Evolutionary conservation across 1,284 basidiomycete species (phyloP), one percentile per base, ranked within the genome.

Genomic region (Malassezia vespertilionis): DNA sequence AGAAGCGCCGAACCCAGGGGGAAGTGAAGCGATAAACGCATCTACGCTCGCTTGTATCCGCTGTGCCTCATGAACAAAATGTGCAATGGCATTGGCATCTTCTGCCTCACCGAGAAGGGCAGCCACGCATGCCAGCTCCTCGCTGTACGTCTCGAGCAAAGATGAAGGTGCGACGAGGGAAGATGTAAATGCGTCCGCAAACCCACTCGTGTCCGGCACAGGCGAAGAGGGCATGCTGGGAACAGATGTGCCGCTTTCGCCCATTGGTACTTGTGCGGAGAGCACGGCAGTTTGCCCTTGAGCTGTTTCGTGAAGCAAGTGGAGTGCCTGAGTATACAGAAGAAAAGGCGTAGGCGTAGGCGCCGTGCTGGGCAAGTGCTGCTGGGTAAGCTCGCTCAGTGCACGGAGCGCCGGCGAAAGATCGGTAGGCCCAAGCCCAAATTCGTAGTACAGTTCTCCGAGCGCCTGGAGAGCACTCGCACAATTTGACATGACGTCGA

Each of bases 401-500:
- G 33, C 15, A 11, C 9, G 40, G n/a, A n/a, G n/a, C n/a, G n/a
- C n/a, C n/a, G n/a, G n/a, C n/a, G n/a, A n/a, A n/a, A n/a, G n/a
- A n/a, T n/a, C n/a, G n/a, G n/a, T n/a, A n/a, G n/a, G n/a, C n/a
- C 33, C 15, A 27, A 3, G 8, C 22, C n/a, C 15, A 15, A 33
- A 45, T 0, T 33, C 36, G 24, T 45, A 42, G 9, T 34, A 22
- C 1, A 51, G 21, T 22, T 51, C 48, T 6, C 35, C 48, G 8
- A 51, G 27, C 7, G 48, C 26, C 18, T 45, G 22, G 10, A 51
- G 24, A 10, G 48, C 36, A 18, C 40, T 40, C n/a, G 37, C 48
- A 2, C 18, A 17, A 21, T 51, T 51, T n/a, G 42, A 31, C 4
- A 51, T 30, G 12, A 45, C 39, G 21, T 51, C 48, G 26, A 51